Evolutionary conservation across 306 rosid species (phyloP).

Genomic region (Fragaria nilgerrensis): DNA sequence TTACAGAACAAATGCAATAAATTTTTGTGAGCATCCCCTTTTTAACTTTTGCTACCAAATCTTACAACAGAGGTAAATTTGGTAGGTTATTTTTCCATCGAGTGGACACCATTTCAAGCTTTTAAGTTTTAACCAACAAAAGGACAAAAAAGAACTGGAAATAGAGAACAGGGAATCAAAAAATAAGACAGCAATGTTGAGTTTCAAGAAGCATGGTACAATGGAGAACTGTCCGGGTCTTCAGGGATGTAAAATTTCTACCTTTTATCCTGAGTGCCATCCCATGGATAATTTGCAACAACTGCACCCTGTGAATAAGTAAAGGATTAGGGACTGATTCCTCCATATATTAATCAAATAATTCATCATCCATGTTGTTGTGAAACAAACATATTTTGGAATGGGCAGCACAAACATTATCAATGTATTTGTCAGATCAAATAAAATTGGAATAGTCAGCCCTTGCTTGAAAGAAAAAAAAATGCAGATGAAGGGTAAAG

Average conservation of each 20-base stretch:
- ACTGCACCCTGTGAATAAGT: constrained; percentile 73
- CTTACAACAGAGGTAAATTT: constrained; percentile 1
- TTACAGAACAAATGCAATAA: not conserved
- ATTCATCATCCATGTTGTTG: constrained; percentile 13
- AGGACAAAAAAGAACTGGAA: constrained; percentile 1
- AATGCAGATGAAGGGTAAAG: constrained; percentile 9
- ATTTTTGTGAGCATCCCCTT: not conserved
- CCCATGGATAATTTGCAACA: constrained; percentile 99
- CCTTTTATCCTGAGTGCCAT: constrained; percentile 81
- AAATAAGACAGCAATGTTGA: constrained; percentile 1
- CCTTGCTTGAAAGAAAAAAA: constrained; percentile 17
- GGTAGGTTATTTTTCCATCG: not conserved
- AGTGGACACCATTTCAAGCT: not conserved
- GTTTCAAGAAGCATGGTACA: not conserved
- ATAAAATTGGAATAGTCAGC: constrained; percentile 16
- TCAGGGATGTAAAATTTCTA: constrained; percentile 20
- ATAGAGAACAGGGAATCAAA: not conserved
- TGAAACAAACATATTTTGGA: constrained; percentile 4
- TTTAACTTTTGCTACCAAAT: not conserved
- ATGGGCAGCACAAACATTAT: constrained; percentile 5
- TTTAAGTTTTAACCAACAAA: not conserved
- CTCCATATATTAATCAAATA: constrained; percentile 8
- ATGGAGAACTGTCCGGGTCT: not conserved
- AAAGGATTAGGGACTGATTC: constrained; percentile 17
- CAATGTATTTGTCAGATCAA: constrained; percentile 5